These are phyloP conservation scores for Globisporangium barbulae DNA, from an alignment of 352 stramenopile species.

Conservation along the genomic window DNA sequence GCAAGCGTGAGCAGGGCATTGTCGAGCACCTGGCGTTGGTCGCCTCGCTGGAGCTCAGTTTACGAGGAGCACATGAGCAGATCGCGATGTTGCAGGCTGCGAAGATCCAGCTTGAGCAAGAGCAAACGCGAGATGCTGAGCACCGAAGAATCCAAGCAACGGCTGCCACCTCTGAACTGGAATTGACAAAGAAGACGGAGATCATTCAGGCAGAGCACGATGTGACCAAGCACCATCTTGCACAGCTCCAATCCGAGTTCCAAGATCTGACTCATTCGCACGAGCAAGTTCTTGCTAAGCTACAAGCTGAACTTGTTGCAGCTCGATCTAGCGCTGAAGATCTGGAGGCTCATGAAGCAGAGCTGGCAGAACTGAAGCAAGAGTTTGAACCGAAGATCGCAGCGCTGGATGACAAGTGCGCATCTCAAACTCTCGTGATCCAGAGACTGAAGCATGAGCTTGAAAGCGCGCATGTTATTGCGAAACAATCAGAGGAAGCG, in stretches of 20 bases:
- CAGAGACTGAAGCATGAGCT: slow-evolving; percentile 3
- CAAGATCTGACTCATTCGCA: not conserved
- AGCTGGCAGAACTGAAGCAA: not conserved
- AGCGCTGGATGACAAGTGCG: not conserved
- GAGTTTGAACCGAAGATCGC: not conserved
- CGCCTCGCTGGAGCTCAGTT: not conserved
- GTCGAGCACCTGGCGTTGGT: not conserved
- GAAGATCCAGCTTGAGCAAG: not conserved
- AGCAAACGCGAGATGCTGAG: not conserved
- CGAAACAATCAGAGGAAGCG: not conserved
- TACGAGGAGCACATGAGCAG: not conserved
- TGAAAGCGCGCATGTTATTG: not conserved
- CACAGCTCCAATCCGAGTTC: not conserved
- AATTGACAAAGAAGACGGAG: not conserved
- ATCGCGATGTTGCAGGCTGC: not conserved
- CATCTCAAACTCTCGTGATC: not conserved
- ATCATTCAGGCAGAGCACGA: slow-evolving; percentile 1
- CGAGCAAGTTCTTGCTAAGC: not conserved
- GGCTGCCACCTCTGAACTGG: not conserved
- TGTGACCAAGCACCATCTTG: not conserved
- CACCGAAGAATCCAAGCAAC: not conserved
- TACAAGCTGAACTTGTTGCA: not conserved
- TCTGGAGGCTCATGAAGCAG: not conserved
- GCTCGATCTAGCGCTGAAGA: not conserved
- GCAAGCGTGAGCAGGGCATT: not conserved